These are phyloP conservation scores for Vitis rotundifolia DNA, from an alignment of 164 flowering plant species.

Conservation along the genomic window DNA sequence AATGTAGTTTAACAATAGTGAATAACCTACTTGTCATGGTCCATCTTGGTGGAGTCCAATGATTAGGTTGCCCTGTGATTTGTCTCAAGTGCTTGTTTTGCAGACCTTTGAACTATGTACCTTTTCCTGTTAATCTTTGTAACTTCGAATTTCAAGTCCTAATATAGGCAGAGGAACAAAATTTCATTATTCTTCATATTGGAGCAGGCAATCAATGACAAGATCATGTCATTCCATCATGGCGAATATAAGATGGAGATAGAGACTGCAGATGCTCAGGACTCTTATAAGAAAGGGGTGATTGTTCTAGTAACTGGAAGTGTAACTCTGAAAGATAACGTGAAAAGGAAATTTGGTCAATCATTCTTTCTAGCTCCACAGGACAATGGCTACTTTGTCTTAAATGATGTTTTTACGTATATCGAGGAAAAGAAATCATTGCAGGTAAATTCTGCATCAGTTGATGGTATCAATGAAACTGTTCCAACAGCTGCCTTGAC, in stretches of 20 bases:
- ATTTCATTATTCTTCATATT: conserved; percentile 2
- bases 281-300: conserved; percentile 53
- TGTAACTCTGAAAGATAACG: conserved; percentile 55
- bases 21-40: background rate
- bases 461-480: conserved; percentile 20
- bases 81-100: background rate
- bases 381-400: conserved; percentile 61
- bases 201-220: conserved; percentile 59
- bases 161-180: background rate
- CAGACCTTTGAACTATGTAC: background rate
- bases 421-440: conserved; percentile 35
- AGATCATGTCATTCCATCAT: conserved; percentile 48
- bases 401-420: conserved; percentile 58
- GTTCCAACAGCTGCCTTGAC: conserved; percentile 16
- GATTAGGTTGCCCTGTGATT: background rate
- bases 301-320: conserved; percentile 67
- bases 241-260: conserved; percentile 56
- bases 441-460: conserved; percentile 11
- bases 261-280: conserved; percentile 70
- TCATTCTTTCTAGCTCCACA: conserved; percentile 72
- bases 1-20: no score
- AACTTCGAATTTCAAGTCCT: background rate
- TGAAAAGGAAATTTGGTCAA: conserved; percentile 55
- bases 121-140: background rate
- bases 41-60: background rate